A percentile compares a stretch with the other conserved stretches of the same genome.
Conservation (phyloP, 306 rosid genomes). For the Ammopiptanthus mongolicus region DNA sequence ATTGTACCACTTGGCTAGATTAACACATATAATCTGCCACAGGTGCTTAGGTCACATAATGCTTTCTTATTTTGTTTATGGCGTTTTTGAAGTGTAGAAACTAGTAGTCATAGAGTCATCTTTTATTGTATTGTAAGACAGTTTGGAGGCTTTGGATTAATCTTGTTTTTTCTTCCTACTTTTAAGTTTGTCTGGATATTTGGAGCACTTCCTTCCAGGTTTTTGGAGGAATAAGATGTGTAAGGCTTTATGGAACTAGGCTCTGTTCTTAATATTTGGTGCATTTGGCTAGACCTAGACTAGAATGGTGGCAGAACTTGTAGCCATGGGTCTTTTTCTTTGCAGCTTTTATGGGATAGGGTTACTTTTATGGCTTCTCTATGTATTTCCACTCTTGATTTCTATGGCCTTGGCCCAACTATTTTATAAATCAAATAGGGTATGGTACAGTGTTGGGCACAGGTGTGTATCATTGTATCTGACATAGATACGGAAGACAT, state of each 20-base stretch:
- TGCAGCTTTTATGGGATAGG: constrained; percentile 5
- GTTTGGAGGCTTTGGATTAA: not conserved
- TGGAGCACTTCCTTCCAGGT: not conserved
- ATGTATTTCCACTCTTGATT: not conserved
- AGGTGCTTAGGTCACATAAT: not conserved
- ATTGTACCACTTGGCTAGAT: not conserved
- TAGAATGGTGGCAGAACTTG: not conserved
- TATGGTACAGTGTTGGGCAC: not conserved
- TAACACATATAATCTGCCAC: not conserved
- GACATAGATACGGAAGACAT: not conserved
- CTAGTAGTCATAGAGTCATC: not conserved
- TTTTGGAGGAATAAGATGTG: not conserved
- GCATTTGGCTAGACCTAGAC: constrained; percentile 4
- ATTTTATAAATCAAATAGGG: not conserved
- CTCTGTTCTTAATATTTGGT: not conserved
- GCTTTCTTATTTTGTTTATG: not conserved
- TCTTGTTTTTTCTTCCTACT: constrained; percentile 17
- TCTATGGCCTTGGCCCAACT: not conserved
- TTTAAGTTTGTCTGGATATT: not conserved
- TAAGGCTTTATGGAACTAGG: not conserved
- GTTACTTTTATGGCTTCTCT: not conserved
- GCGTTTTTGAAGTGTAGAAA: not conserved
- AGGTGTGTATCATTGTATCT: not conserved
- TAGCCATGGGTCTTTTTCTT: not conserved
- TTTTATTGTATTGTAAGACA: not conserved